Evolutionary conservation across 2,329 filamentous ascomycete genomes (phyloP), one percentile per base, ranked within the genome.

Genomic region (Neopestalotiopsis clavispora): DNA sequence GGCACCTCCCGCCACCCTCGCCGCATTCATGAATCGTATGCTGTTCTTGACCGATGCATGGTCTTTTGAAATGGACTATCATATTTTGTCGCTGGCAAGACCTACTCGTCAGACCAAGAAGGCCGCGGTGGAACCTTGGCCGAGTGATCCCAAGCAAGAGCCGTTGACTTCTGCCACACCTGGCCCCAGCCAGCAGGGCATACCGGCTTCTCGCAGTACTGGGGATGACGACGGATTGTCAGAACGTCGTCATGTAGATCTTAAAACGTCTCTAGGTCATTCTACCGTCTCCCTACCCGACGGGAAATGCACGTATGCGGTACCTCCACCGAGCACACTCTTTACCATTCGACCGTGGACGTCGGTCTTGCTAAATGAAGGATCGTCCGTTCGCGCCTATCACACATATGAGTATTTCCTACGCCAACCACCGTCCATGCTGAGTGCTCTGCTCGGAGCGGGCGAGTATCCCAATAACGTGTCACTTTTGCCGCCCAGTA

Each of bases 311-410:
- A n/a, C 6, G 4, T 32, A 20, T 20, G 34, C 17, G 59, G 32
- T 34, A 10, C 30, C 59, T 6, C 71, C 75, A 0, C 75, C 78
- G 1, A 80, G 78, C 71, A 77, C 76, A 12, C 79, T 94, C 0
- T 85, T 93, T 59, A 84, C 84, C 32, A 81, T 87, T n/a, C 85
- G 87, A 1, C 86, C 86, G 1, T 95, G 93, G 92, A 85, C 84
- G 0, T 85, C 87, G 20, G 74, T 94, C 0, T 81, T 87, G 1
- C 87, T 94, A 71, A 95, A 95, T 76, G 92, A 95, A 80, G 91
- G 92, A 9, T 93, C 91, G 0, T 93, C 89, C 4, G 85, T 92
- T n/a, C 85, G 86, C 68, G 91, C 89, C 5, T 95, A 93, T 79
- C 86, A 86, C 61, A 90, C 88, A 4, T 92, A 93, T 76, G 90